These are phyloP conservation scores for Codiaeum variegatum DNA, from an alignment of 441 rosid species.

Conservation along the genomic window DNA sequence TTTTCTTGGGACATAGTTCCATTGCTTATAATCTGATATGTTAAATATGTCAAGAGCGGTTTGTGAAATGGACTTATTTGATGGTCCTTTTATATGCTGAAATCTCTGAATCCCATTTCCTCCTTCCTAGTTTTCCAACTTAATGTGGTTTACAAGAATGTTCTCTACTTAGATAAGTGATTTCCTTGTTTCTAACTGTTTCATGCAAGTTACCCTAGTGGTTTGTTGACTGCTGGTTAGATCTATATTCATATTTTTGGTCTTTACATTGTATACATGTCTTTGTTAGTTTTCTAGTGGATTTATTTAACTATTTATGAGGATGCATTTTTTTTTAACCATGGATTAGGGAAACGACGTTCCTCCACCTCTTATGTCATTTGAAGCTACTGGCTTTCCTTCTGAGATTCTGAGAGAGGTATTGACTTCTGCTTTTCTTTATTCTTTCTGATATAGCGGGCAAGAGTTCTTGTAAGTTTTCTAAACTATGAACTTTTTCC, in stretches of 20 bases:
- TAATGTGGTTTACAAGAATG: background rate
- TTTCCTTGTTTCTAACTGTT: conserved; percentile 1
- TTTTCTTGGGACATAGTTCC: background rate
- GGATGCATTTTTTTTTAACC: background rate
- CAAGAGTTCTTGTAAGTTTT: conserved; percentile 14
- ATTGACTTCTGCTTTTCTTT: conserved; percentile 6
- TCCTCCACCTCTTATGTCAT: conserved; percentile 70
- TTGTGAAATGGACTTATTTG: background rate
- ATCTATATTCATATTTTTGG: background rate
- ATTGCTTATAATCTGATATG: background rate
- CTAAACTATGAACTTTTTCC: conserved; percentile 4
- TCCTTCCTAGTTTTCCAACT: background rate
- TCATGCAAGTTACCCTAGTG: conserved; percentile 18
- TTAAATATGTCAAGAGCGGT: background rate
- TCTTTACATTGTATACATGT: background rate
- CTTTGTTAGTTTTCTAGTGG: background rate
- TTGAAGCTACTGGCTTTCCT: conserved; percentile 84
- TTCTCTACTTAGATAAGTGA: background rate
- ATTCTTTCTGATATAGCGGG: background rate
- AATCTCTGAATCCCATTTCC: background rate
- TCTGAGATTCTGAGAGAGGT: conserved; percentile 65
- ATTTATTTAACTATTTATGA: background rate
- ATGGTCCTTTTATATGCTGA: background rate
- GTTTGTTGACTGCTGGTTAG: background rate
- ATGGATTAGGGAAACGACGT: conserved; percentile 67